These are phyloP conservation scores for Fusarium camptoceras DNA, from an alignment of 2,329 filamentous ascomycete species.

Conservation along the genomic window DNA sequence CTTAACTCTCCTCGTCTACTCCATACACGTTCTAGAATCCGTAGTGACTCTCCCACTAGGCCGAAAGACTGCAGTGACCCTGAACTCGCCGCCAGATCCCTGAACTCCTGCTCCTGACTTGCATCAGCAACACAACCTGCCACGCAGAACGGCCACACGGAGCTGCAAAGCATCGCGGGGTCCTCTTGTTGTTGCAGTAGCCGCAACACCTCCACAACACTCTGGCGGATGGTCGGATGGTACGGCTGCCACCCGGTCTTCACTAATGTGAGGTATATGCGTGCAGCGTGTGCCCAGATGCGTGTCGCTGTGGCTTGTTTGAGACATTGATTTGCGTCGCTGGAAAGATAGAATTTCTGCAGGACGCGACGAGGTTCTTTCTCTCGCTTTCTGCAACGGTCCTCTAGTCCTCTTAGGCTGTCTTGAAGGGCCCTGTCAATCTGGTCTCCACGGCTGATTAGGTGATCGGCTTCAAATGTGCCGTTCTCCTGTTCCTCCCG, in stretches of 20 bases:
- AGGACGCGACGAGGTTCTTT: not conserved
- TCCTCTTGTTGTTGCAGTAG: not conserved
- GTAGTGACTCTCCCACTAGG: no score
- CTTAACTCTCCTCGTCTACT: not conserved
- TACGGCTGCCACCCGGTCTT: not conserved
- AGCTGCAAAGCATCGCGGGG: not conserved
- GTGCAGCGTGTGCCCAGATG: not conserved
- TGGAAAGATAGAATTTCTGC: not conserved
- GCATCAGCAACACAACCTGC: not conserved
- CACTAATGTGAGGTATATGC: not conserved
- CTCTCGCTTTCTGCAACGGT: not conserved
- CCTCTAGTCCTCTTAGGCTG: not conserved
- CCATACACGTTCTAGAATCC: not conserved
- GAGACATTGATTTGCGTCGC: not conserved
- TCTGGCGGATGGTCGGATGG: not conserved
- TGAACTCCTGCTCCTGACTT: fast-evolving
- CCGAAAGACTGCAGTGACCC: not conserved
- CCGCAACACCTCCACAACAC: not conserved
- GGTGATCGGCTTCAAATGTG: not conserved
- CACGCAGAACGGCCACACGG: not conserved
- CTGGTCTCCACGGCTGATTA: not conserved
- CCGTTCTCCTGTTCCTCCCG: not conserved
- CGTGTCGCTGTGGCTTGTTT: not conserved
- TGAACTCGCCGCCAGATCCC: not conserved
- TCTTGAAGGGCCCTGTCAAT: not conserved